These are phyloP conservation scores for Trichosporon ovoides DNA, from an alignment of 1,284 basidiomycete species.

Conservation along the genomic window DNA sequence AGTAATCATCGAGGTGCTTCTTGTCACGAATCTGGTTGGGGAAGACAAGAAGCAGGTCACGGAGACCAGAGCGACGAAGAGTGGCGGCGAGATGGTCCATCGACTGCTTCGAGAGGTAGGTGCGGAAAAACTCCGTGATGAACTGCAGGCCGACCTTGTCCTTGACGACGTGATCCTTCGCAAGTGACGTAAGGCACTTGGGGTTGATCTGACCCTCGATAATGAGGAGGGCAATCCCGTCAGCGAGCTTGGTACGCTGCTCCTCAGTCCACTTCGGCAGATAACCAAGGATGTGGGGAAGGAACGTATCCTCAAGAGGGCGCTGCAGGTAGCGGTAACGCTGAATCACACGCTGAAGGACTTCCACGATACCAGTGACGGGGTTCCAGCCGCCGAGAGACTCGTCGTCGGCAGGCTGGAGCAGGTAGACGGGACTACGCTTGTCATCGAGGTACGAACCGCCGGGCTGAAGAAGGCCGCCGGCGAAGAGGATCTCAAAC, in stretches of 20 bases:
- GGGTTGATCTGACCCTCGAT: slow-evolving; percentile 73
- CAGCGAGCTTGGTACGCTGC: slow-evolving; percentile 75
- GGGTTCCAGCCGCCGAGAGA: slow-evolving; percentile 33
- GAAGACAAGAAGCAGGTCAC: slow-evolving; percentile 81
- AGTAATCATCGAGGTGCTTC: slow-evolving; percentile 73
- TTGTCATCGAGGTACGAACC: slow-evolving; percentile 81
- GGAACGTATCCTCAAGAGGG: slow-evolving; percentile 78
- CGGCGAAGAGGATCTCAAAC: slow-evolving; percentile 90
- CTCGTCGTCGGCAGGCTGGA: slow-evolving; percentile 24
- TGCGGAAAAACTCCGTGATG: slow-evolving; percentile 69
- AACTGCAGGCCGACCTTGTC: slow-evolving; percentile 76
- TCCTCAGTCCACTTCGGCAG: slow-evolving; percentile 69
- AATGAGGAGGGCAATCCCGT: slow-evolving; percentile 73
- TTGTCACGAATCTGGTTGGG: slow-evolving; percentile 70
- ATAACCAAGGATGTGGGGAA: slow-evolving; percentile 82
- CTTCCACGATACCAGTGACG: slow-evolving; percentile 86
- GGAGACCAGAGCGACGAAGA: slow-evolving; percentile 76
- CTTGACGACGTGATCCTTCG: slow-evolving; percentile 91
- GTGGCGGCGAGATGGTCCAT: slow-evolving; percentile 77
- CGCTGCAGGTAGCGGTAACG: slow-evolving; percentile 99
- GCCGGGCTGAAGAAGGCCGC: slow-evolving; percentile 90
- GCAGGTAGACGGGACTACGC: slow-evolving; percentile 51
- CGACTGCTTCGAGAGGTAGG: slow-evolving; percentile 60
- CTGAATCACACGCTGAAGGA: slow-evolving; percentile 89
- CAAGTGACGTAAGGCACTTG: slow-evolving; percentile 70